Percentiles rank a stretch among this genome's conserved stretches.
Evolutionary conservation across 73 alveolate genomes (phyloP).

Genomic region (Loxodes magnus): DNA sequence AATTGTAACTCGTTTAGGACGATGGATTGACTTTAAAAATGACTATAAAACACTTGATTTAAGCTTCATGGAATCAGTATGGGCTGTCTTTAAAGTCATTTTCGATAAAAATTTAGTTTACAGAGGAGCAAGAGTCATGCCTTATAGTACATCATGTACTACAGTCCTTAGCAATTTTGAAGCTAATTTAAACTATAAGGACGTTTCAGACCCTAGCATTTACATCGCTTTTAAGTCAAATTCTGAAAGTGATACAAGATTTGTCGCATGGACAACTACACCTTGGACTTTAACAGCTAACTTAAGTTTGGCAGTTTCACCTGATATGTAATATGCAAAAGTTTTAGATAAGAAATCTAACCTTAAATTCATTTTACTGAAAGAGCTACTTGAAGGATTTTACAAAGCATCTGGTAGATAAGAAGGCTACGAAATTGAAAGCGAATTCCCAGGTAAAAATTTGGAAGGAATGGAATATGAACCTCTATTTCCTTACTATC

Average conservation of each 20-base stretch:
- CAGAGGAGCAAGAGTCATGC: slow-evolving; percentile 87
- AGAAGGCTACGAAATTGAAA: slow-evolving; percentile 31
- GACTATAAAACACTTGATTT: slow-evolving; percentile 99
- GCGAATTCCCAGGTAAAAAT: slow-evolving; percentile 61
- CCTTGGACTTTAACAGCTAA: slow-evolving; percentile 99
- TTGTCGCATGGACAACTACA: slow-evolving; percentile 99
- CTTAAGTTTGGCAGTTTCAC: slow-evolving; percentile 88
- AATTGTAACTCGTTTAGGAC: slow-evolving; percentile 51
- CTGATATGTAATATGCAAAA: slow-evolving; percentile 76
- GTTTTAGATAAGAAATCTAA: slow-evolving; percentile 48
- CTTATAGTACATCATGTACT: slow-evolving; percentile 93
- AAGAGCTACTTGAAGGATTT: slow-evolving; percentile 58
- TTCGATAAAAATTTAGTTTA: slow-evolving; percentile 95
- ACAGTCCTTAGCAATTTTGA: slow-evolving; percentile 98
- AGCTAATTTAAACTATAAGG: slow-evolving; percentile 75
- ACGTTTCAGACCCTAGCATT: slow-evolving; percentile 93
- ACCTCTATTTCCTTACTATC: slow-evolving; percentile 89
- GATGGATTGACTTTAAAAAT: slow-evolving; percentile 99
- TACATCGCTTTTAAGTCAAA: slow-evolving; percentile 83
- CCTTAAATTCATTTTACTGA: slow-evolving; percentile 68
- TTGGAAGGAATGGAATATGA: slow-evolving; percentile 80
- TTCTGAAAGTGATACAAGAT: slow-evolving; percentile 57
- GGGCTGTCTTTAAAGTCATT: slow-evolving; percentile 99
- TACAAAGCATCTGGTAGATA: slow-evolving; percentile 38
- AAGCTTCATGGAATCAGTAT: slow-evolving; percentile 97